These are phyloP conservation scores for Venturia asperata DNA, from an alignment of 2,329 filamentous ascomycete genomes.

Conservation along the genomic window DNA sequence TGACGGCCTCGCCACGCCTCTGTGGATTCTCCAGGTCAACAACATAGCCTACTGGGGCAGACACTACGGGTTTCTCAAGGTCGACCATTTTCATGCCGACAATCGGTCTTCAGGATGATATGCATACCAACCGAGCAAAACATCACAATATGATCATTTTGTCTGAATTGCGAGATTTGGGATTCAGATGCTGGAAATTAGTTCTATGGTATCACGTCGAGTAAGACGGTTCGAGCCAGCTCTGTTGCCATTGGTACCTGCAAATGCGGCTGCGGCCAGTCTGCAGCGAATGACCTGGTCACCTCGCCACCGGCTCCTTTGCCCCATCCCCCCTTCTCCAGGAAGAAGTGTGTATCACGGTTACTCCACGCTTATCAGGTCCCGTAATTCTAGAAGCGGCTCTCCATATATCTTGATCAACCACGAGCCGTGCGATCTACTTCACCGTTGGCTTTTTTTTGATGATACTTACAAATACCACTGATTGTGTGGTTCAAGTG, in stretches of 20 bases:
- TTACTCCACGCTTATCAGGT: not conserved
- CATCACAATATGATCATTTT: not conserved
- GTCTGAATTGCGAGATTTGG: not conserved
- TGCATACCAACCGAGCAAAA: not conserved
- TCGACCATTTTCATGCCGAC: not conserved
- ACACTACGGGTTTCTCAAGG: not conserved
- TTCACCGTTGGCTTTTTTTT: not conserved
- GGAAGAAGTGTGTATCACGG: not conserved
- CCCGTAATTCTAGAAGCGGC: not conserved
- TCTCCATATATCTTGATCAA: not conserved
- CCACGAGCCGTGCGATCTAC: not conserved
- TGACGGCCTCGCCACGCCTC: not conserved
- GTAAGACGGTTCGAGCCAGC: not conserved
- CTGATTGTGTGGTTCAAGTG: not conserved
- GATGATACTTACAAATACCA: not conserved
- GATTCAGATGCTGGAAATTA: not conserved
- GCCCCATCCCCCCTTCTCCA: not conserved
- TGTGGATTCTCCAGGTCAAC: slow-evolving; percentile 11
- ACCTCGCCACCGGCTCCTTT: not conserved
- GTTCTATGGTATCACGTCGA: not conserved
- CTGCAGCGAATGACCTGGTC: not conserved
- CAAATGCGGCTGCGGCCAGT: not conserved
- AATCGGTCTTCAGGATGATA: not conserved
- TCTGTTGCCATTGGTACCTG: not conserved
- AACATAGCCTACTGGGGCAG: slow-evolving; percentile 12